Conservation (phyloP, 441 rosid species). For the Pelargonium australe region DNA sequence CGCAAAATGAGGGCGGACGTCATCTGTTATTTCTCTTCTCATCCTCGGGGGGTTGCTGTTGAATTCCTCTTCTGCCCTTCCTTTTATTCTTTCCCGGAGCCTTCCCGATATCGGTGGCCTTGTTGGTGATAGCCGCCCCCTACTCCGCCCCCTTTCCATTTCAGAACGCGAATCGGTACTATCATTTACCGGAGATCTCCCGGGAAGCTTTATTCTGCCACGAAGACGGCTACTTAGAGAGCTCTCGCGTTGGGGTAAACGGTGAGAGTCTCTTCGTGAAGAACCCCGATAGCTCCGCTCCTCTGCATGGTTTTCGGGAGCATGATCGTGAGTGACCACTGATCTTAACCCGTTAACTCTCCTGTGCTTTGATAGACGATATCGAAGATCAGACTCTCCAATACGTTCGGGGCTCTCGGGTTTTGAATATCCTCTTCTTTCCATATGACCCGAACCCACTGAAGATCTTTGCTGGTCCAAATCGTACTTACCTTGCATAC, state of each 20-base stretch:
- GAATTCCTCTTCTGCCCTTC: constrained; percentile 42
- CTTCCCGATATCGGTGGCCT: constrained; percentile 37
- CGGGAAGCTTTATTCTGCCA: constrained; percentile 81
- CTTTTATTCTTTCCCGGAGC: constrained; percentile 52
- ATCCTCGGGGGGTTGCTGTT: constrained; percentile 26
- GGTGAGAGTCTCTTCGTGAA: constrained; percentile 41
- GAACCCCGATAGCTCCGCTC: constrained; percentile 40
- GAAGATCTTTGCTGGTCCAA: constrained; percentile 55
- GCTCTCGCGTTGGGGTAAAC: constrained; percentile 19
- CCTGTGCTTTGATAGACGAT: constrained; percentile 60
- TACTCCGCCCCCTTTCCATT: constrained; percentile 44
- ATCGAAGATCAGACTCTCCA: constrained; percentile 56
- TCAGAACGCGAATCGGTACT: constrained; percentile 32
- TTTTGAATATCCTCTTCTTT: constrained; percentile 41
- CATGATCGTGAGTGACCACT: constrained; percentile 51
- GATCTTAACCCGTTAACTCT: constrained; percentile 64
- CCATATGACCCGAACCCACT: constrained; percentile 43
- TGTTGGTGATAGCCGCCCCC: constrained; percentile 42
- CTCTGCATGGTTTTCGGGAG: constrained; percentile 33
- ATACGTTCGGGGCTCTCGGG: constrained; percentile 44
- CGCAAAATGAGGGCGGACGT: constrained; percentile 28
- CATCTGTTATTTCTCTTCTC: constrained; percentile 37
- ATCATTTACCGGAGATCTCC: neutral
- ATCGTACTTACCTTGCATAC: constrained; percentile 43
- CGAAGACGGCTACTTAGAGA: constrained; percentile 54